Evolutionary conservation across 2,329 filamentous ascomycete genomes (phyloP).

Genomic region (Exophiala dermatitidis): DNA sequence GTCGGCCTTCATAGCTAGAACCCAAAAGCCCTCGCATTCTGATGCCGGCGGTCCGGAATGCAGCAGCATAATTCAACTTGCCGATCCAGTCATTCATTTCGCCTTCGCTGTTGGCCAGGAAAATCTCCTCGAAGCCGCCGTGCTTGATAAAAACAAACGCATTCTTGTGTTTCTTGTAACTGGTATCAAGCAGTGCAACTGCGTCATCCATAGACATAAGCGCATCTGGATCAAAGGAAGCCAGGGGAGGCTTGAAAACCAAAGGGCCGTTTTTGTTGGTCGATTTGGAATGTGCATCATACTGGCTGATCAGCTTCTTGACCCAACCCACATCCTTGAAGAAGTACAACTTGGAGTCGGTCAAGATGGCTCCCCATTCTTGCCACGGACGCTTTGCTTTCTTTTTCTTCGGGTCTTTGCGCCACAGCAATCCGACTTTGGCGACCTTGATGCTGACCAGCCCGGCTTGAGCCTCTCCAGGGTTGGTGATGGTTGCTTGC

Average conservation of each 20-base stretch:
- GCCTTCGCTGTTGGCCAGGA: slow-evolving; percentile 79
- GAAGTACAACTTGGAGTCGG: slow-evolving; percentile 93
- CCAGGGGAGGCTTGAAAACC: slow-evolving; percentile 81
- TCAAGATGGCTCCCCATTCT: slow-evolving; percentile 95
- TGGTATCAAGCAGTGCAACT: slow-evolving; percentile 76
- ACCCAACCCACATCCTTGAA: slow-evolving; percentile 92
- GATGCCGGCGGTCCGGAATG: slow-evolving; percentile 85
- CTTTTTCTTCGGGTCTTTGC: slow-evolving; percentile 88
- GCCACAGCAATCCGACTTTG: slow-evolving; percentile 90
- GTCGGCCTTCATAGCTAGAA: slow-evolving; percentile 75
- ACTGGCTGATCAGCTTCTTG: slow-evolving; percentile 81
- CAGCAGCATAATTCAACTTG: slow-evolving; percentile 91
- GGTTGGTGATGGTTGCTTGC: slow-evolving; percentile 75
- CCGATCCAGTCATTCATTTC: slow-evolving; percentile 97
- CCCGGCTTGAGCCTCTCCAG: slow-evolving; percentile 77
- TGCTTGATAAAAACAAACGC: slow-evolving; percentile 87
- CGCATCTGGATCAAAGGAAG: slow-evolving; percentile 88
- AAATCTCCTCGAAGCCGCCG: slow-evolving; percentile 78
- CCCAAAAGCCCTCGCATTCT: slow-evolving; percentile 82
- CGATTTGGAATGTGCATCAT: slow-evolving; percentile 71
- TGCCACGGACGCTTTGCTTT: slow-evolving; percentile 95
- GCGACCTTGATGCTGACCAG: slow-evolving; percentile 97
- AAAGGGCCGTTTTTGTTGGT: slow-evolving; percentile 69
- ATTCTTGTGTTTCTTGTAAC: slow-evolving; percentile 89
- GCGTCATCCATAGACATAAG: slow-evolving; percentile 90